Evolutionary conservation across 495 filamentous ascomycete species (phyloP).

Genomic region (Venustampulla echinocandica): DNA sequence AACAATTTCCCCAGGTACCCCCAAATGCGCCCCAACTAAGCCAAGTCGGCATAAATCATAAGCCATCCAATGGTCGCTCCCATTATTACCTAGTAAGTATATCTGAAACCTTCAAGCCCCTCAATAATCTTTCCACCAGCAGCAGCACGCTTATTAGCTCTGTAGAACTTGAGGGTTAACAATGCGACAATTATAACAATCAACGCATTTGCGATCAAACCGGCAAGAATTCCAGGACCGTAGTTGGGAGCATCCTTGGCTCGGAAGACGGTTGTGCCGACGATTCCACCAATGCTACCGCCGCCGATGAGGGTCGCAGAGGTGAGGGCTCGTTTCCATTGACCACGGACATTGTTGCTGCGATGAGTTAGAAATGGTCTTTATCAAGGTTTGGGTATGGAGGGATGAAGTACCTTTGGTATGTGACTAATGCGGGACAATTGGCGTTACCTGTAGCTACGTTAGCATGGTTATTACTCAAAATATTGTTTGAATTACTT

Average conservation of each 20-base stretch:
- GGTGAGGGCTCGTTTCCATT: conserved; percentile 56
- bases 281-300: conserved; percentile 54
- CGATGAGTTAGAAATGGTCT: conserved; percentile 38
- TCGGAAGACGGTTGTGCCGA: conserved; percentile 48
- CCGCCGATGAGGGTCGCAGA: conserved; percentile 47
- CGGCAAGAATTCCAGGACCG: conserved; percentile 40
- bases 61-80: too few species aligned
- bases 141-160: conserved; percentile 25
- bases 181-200: conserved; percentile 28
- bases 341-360: conserved; percentile 57
- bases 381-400: background rate
- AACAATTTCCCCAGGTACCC: too few species aligned
- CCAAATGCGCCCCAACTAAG: too few species aligned
- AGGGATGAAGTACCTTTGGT: conserved; percentile 31
- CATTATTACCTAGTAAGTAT: conserved; percentile 29
- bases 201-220: conserved; percentile 35
- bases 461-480: background rate
- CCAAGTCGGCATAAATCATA: too few species aligned
- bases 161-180: conserved; percentile 22
- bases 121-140: conserved; percentile 27
- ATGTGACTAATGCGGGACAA: conserved; percentile 45
- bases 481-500: conserved; percentile 24
- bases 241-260: conserved; percentile 44
- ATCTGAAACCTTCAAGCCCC: conserved; percentile 24
- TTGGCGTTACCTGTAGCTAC: conserved; percentile 35